Conservation (phyloP, 208 protist genomes). For the Leishmania lainsoni region DNA sequence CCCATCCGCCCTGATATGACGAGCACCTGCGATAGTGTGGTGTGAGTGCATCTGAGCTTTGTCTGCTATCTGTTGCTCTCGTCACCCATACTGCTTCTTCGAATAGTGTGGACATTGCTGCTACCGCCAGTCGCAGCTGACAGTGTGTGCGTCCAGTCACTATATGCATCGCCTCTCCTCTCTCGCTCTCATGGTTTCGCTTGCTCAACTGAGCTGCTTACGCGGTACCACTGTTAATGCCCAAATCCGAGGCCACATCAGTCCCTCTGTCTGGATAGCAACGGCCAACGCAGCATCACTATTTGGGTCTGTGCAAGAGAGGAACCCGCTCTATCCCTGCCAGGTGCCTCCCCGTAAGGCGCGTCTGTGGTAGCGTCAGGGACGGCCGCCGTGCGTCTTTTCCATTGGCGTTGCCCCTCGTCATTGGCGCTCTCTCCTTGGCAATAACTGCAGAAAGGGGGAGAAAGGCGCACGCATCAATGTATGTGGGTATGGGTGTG, state of each 20-base stretch:
- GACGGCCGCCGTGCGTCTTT: not conserved
- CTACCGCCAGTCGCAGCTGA: not conserved
- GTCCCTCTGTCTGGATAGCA: not conserved
- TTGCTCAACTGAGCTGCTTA: not conserved
- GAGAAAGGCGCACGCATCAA: not conserved
- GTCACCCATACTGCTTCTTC: not conserved
- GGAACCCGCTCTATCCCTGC: not conserved
- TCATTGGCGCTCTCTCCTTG: not conserved
- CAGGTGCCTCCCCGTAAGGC: not conserved
- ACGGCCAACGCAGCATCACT: not conserved
- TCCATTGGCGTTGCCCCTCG: not conserved
- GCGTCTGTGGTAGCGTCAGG: not conserved
- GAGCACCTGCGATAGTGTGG: not conserved
- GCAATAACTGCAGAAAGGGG: not conserved
- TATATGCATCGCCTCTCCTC: not conserved
- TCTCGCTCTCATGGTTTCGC: no score
- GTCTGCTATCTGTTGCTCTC: not conserved
- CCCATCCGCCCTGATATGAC: constrained; percentile 1
- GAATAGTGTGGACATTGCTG: not conserved
- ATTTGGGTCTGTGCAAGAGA: not conserved
- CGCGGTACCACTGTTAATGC: not conserved
- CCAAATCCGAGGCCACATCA: not conserved
- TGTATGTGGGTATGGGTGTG: not conserved
- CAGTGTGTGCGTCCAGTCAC: not conserved
- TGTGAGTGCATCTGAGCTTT: not conserved